Evolutionary conservation across 225 moss, liverwort and hornwort species (phyloP).

Genomic region (Climacium dendroides): DNA sequence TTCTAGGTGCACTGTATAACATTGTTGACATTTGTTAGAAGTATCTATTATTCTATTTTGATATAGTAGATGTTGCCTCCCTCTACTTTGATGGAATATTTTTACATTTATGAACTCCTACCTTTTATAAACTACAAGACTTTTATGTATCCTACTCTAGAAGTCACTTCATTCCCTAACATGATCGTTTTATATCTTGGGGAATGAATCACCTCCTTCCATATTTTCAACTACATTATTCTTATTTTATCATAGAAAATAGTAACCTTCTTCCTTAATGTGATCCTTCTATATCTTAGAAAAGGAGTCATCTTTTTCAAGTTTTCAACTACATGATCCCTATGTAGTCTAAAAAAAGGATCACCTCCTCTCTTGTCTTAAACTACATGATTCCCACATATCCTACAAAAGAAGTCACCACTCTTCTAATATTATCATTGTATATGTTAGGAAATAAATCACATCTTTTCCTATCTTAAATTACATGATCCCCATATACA

Average conservation of each 20-base stretch:
- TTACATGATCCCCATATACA: no score
- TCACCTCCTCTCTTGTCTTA: no score
- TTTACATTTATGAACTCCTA: fast-evolving
- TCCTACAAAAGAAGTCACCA: fast-evolving
- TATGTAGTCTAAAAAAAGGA: fast-evolving
- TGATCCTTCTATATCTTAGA: fast-evolving
- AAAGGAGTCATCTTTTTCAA: no score
- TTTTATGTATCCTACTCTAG: background rate
- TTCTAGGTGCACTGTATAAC: fast-evolving
- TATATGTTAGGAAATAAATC: no score
- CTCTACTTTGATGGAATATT: background rate
- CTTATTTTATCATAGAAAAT: no score
- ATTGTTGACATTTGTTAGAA: fast-evolving
- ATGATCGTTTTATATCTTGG: no score
- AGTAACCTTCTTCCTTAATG: no score
- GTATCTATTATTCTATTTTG: background rate
- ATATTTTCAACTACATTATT: no score
- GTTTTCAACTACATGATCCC: no score
- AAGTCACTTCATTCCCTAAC: background rate
- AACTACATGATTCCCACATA: background rate
- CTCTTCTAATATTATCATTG: no score
- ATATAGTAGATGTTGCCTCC: background rate
- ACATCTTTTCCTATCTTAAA: no score
- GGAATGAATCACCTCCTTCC: no score
- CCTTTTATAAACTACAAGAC: background rate